Percentiles rank a stretch among this genome's conserved stretches.
Evolutionary conservation across 176 grass and related monocot species (phyloP).

Genomic region (Oryza nivara): DNA sequence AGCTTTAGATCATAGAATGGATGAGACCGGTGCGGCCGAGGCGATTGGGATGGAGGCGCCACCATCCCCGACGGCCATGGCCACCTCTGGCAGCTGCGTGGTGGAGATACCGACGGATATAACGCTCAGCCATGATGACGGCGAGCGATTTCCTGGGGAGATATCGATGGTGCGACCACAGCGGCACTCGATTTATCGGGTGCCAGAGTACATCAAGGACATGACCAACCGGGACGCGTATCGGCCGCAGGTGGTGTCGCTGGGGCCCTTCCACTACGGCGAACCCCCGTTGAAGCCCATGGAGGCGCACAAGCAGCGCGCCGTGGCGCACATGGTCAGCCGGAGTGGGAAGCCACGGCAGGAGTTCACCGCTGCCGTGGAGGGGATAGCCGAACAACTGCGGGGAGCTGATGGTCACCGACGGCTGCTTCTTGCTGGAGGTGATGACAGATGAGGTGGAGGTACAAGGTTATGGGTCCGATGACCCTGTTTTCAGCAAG

Average conservation of each 20-base stretch:
- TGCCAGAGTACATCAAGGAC: conserved; percentile 43
- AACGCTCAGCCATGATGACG: background rate
- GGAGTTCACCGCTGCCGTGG: conserved; percentile 35
- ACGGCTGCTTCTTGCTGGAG: conserved; percentile 72
- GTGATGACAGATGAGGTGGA: background rate
- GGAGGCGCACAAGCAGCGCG: conserved; percentile 61
- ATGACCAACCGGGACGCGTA: conserved; percentile 32
- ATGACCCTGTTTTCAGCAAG: conserved; percentile 60
- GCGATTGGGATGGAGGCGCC: too few relatives aligned
- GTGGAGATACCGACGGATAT: background rate
- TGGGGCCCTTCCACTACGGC: conserved; percentile 60
- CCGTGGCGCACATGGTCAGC: conserved; percentile 42
- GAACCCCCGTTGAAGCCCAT: conserved; percentile 37
- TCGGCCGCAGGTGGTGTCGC: conserved; percentile 39
- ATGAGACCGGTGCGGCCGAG: too few relatives aligned
- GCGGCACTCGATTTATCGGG: conserved; percentile 42
- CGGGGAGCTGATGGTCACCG: conserved; percentile 51
- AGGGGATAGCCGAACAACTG: conserved; percentile 25
- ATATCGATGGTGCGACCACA: too few relatives aligned
- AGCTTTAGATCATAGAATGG: too few relatives aligned
- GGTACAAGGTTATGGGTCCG: conserved; percentile 32
- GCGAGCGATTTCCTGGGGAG: too few relatives aligned
- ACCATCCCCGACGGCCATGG: too few relatives aligned
- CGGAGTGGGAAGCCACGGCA: conserved; percentile 18
- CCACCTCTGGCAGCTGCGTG: background rate